These are phyloP conservation scores for Spinellus fusiger DNA, from an alignment of 192 early-diverging fungal species.

Conservation along the genomic window DNA sequence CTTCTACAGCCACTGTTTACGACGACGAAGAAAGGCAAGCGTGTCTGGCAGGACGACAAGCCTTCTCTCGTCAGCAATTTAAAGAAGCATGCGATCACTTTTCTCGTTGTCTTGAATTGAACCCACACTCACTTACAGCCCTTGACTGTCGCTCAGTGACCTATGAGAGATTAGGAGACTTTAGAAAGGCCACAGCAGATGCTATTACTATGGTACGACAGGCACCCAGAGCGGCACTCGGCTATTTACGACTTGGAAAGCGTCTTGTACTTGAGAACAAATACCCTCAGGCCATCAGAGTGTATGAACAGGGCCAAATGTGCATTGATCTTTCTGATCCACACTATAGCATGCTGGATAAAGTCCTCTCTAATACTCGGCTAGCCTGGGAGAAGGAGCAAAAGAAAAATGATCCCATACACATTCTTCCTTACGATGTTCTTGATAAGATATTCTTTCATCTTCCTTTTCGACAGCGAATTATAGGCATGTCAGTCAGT, in stretches of 20 bases:
- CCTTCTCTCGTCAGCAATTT: neutral
- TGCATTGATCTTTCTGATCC: neutral
- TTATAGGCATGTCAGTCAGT: neutral
- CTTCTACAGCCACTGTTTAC: too few relatives aligned
- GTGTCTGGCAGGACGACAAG: neutral
- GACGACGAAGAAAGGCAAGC: too few relatives aligned
- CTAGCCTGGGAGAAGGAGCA: too few relatives aligned
- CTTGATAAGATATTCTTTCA: neutral
- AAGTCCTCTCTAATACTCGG: too few relatives aligned
- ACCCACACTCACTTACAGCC: neutral
- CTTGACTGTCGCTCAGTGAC: slow-evolving; percentile 1
- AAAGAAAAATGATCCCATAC: neutral
- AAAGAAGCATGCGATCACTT: neutral
- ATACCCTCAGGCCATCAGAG: neutral
- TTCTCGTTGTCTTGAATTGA: neutral
- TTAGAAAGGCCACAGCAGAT: neutral
- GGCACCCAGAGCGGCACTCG: neutral
- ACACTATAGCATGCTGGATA: neutral
- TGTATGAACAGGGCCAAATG: neutral
- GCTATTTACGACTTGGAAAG: slow-evolving; percentile 5
- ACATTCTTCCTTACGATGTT: slow-evolving; percentile 3
- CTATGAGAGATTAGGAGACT: neutral
- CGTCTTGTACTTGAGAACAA: neutral
- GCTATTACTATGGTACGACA: neutral
- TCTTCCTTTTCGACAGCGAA: slow-evolving; percentile 1